Evolutionary conservation across 306 rosid species (phyloP).

Genomic region (Pyrus bretschneideri): DNA sequence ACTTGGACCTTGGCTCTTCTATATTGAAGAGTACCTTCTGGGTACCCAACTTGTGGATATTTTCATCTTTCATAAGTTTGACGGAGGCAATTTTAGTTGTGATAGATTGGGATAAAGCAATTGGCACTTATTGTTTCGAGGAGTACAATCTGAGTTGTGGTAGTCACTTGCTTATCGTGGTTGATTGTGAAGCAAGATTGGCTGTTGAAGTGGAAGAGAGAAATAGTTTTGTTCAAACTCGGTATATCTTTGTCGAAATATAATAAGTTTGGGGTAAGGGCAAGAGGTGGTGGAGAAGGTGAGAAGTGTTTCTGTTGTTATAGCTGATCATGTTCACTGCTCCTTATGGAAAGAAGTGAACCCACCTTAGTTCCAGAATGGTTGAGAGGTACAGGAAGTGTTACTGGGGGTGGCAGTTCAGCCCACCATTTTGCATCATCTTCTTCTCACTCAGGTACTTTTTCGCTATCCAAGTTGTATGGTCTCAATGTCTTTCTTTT

Average conservation of each 20-base stretch:
- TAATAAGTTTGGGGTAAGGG: constrained; percentile 21
- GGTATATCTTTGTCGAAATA: constrained; percentile 1
- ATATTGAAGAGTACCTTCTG: not conserved
- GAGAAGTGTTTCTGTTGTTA: constrained; percentile 25
- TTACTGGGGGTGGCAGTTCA: constrained; percentile 80
- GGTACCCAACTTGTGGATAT: not conserved
- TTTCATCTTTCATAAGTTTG: not conserved
- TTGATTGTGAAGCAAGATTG: constrained; percentile 21
- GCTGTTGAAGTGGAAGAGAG: constrained; percentile 4
- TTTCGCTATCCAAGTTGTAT: not conserved
- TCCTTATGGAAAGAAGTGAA: constrained; percentile 98
- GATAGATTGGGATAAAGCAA: not conserved
- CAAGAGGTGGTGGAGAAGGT: constrained; percentile 48
- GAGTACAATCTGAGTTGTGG: constrained; percentile 23
- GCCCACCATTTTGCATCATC: constrained; percentile 70
- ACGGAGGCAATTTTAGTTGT: not conserved
- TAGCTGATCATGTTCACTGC: constrained; percentile 78
- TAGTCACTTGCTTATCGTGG: constrained; percentile 13
- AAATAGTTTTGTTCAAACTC: constrained; percentile 5
- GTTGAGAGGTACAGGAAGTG: constrained; percentile 90
- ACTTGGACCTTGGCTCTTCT: not conserved
- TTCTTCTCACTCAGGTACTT: constrained; percentile 66
- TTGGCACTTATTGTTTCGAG: not conserved
- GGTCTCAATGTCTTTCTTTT: not conserved
- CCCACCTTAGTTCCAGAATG: constrained; percentile 98